These are phyloP conservation scores for Setaria italica DNA, from an alignment of 202 grass and related monocot species.

Conservation along the genomic window DNA sequence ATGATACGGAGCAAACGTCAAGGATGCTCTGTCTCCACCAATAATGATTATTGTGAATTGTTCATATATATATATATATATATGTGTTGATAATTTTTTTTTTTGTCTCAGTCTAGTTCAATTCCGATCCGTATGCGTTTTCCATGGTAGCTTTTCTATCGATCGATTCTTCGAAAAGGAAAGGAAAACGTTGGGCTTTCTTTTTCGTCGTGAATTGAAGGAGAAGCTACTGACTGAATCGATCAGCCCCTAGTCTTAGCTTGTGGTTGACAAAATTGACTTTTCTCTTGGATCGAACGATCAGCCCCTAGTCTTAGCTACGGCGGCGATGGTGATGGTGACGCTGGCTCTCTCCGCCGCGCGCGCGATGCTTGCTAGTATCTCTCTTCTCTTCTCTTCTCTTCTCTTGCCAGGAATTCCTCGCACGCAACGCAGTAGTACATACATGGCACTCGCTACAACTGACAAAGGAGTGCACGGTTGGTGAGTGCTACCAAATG, in stretches of 20 bases:
- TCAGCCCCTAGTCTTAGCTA: background rate
- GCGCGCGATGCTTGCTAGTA: too few species aligned
- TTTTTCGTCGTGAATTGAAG: background rate
- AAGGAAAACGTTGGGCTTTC: background rate
- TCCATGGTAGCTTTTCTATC: background rate
- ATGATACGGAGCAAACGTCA: constrained; percentile 8
- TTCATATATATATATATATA: background rate
- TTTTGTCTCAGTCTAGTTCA: background rate
- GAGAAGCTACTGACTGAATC: background rate
- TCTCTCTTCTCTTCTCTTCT: background rate
- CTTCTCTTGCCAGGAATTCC: background rate
- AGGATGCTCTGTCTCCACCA: constrained; percentile 8
- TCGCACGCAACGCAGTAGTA: background rate
- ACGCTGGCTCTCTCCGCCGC: background rate
- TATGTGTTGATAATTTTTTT: background rate
- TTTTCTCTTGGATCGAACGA: constrained; percentile 30
- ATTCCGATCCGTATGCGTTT: background rate
- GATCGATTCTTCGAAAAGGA: background rate
- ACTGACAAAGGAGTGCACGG: background rate
- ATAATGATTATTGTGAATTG: background rate
- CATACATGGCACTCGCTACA: background rate
- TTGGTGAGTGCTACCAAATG: constrained; percentile 33
- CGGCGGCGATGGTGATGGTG: background rate
- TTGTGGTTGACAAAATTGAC: constrained; percentile 19
- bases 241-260: background rate